Evolutionary conservation across 352 stramenopile genomes (phyloP).

Genomic region (Elongisporangium undulatum): DNA sequence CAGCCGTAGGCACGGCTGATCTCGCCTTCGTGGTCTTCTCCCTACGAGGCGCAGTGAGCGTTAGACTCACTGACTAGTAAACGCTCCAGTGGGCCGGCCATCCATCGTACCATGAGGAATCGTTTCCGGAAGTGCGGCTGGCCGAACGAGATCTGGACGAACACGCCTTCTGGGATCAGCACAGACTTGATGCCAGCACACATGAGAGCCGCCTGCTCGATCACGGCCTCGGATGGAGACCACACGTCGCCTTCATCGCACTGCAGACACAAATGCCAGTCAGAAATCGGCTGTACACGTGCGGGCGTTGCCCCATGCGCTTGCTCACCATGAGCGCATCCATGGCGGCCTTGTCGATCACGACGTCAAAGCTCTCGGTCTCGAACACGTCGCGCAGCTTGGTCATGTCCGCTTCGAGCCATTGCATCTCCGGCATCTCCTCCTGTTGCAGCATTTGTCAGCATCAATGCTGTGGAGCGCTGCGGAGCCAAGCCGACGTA

Average conservation of each 20-base stretch:
- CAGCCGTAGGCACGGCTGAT: constrained; percentile 37
- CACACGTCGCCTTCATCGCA: constrained; percentile 72
- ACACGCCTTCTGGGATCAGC: constrained; percentile 35
- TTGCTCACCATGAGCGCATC: constrained; percentile 60
- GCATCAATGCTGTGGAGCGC: too few relatives aligned
- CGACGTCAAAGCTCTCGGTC: constrained; percentile 50
- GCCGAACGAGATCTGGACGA: constrained; percentile 77
- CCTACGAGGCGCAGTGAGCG: constrained; percentile 5
- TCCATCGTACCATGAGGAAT: constrained; percentile 31
- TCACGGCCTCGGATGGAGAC: constrained; percentile 47
- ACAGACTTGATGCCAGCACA: constrained; percentile 42
- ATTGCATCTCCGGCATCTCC: constrained; percentile 45
- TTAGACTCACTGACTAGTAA: background rate
- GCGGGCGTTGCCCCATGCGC: background rate
- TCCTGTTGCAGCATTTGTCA: constrained; percentile 24
- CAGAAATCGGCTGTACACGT: constrained; percentile 3
- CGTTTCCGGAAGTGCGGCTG: constrained; percentile 81
- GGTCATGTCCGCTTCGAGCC: constrained; percentile 57
- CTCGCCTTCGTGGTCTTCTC: constrained; percentile 24
- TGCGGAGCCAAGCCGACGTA: constrained; percentile 15
- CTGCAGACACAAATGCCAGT: background rate
- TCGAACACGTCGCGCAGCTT: constrained; percentile 37
- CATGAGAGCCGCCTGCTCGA: constrained; percentile 46
- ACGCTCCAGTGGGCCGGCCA: background rate
- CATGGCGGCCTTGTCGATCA: constrained; percentile 86